Evolutionary conservation across 2,329 filamentous ascomycete genomes (phyloP).

Genomic region (Pseudocercospora pini-densiflorae): DNA sequence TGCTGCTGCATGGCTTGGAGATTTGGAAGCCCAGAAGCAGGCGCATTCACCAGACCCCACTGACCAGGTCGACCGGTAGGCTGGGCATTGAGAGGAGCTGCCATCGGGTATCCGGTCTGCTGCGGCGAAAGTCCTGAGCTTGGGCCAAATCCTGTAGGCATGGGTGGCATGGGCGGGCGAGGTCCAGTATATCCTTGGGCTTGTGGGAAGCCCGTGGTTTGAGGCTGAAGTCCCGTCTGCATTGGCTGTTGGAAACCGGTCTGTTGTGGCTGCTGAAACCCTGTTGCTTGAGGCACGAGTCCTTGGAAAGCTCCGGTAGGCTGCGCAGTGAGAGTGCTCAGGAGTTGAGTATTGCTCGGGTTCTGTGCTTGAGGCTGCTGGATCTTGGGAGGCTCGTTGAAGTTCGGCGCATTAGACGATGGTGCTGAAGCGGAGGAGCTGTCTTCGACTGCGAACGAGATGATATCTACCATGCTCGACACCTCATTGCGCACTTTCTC

Average conservation of each 20-base stretch:
- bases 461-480: conserved; percentile 99
- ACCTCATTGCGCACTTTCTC: conserved; percentile 94
- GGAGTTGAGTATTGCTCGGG: conserved; percentile 67
- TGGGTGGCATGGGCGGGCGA: conserved; percentile 75
- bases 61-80: conserved; percentile 92
- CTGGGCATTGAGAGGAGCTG: conserved; percentile 78
- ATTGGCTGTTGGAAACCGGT: conserved; percentile 58
- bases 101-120: conserved; percentile 70
- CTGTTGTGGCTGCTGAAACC: conserved; percentile 53
- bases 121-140: conserved; percentile 60
- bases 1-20: conserved; percentile 90
- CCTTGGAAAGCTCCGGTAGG: conserved; percentile 56
- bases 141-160: conserved; percentile 77
- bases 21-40: conserved; percentile 85
- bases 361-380: conserved; percentile 63
- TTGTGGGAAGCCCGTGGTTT: conserved; percentile 63
- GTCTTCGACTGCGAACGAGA: conserved; percentile 89
- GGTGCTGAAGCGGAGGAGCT: conserved; percentile 58
- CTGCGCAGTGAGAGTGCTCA: conserved; percentile 61
- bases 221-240: conserved; percentile 68
- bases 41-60: conserved; percentile 98
- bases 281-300: conserved; percentile 56
- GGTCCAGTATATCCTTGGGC: conserved; percentile 81
- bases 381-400: conserved; percentile 60
- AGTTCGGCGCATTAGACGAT: conserved; percentile 71